phyloP scores from a whole-genome alignment of 2,329 filamentous ascomycete genomes.

The Curvularia sp. region DNA sequence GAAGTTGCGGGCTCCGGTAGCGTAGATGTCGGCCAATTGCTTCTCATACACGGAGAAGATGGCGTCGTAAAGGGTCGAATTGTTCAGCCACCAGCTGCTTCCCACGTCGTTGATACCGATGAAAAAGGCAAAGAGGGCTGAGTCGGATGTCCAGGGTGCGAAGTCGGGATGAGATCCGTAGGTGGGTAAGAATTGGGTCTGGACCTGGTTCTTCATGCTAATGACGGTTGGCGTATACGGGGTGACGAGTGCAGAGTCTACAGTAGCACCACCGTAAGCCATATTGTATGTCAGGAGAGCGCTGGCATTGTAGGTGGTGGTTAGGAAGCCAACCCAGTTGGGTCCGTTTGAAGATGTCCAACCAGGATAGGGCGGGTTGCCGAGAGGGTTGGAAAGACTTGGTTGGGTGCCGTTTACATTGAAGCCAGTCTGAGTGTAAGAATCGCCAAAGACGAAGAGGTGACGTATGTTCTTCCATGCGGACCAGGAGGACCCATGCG shows the following conservation, averaged over 20 bases:
- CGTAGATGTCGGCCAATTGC: constrained; percentile 54
- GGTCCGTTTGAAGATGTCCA: constrained; percentile 56
- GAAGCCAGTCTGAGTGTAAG: constrained; percentile 68
- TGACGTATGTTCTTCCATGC: constrained; percentile 46
- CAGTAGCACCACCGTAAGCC: constrained; percentile 57
- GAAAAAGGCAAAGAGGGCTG: constrained; percentile 61
- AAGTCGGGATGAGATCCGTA: constrained; percentile 49
- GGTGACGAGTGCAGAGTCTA: constrained; percentile 53
- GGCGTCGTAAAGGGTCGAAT: constrained; percentile 42
- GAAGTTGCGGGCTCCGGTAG: constrained; percentile 58
- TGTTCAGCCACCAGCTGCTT: constrained; percentile 56
- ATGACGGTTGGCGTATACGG: constrained; percentile 60
- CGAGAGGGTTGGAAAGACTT: constrained; percentile 62
- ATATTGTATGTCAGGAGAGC: constrained; percentile 61
- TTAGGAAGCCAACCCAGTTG: constrained; percentile 62
- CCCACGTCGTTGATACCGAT: constrained; percentile 66
- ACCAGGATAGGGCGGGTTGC: constrained; percentile 65
- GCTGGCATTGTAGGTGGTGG: constrained; percentile 50
- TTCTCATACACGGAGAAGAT: constrained; percentile 51
- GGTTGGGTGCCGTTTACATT: constrained; percentile 61
- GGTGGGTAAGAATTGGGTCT: constrained; percentile 52
- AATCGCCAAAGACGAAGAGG: constrained; percentile 60
- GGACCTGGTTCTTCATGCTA: constrained; percentile 61
- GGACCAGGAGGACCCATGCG: constrained; percentile 34
- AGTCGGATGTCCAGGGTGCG: constrained; percentile 53